Evolutionary conservation across 164 flowering plant genomes (phyloP).

Genomic region (Annona cherimola): DNA sequence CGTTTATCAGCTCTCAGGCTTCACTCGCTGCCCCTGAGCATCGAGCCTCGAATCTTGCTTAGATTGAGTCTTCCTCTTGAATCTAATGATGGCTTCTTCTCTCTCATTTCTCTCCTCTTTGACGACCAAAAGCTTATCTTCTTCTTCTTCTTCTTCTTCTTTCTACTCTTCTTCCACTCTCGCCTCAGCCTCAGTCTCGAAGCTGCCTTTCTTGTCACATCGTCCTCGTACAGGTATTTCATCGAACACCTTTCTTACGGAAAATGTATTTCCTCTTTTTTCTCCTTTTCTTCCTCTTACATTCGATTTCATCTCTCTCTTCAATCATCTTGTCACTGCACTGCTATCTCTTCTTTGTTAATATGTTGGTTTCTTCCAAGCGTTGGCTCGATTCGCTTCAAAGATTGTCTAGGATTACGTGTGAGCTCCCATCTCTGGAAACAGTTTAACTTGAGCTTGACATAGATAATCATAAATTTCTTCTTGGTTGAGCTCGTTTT

Average conservation of each 20-base stretch:
- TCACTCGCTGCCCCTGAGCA: too few relatives aligned
- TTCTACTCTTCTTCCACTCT: background rate
- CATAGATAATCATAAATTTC: background rate
- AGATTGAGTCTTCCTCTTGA: too few relatives aligned
- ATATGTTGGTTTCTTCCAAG: background rate
- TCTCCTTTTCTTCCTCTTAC: background rate
- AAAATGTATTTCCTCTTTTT: background rate
- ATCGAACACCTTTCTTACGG: background rate
- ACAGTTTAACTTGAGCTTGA: background rate
- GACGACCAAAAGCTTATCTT: background rate
- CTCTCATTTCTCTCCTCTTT: constrained; percentile 3
- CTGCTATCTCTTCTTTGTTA: background rate
- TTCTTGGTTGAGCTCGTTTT: background rate
- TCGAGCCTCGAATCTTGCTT: too few relatives aligned
- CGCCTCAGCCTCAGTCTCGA: background rate
- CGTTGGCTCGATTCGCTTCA: background rate
- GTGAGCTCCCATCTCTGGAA: background rate
- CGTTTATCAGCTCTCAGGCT: too few relatives aligned
- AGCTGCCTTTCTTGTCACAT: background rate
- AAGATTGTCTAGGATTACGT: background rate
- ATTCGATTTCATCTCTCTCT: background rate
- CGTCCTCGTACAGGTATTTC: background rate
- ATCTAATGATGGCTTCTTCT: background rate
- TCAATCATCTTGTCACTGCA: background rate
- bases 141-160: background rate